A percentile compares a stretch with the other conserved stretches of the same genome.
phyloP scores from a whole-genome alignment of 805 yeast species.

The Yamadazyma phyllophila region DNA sequence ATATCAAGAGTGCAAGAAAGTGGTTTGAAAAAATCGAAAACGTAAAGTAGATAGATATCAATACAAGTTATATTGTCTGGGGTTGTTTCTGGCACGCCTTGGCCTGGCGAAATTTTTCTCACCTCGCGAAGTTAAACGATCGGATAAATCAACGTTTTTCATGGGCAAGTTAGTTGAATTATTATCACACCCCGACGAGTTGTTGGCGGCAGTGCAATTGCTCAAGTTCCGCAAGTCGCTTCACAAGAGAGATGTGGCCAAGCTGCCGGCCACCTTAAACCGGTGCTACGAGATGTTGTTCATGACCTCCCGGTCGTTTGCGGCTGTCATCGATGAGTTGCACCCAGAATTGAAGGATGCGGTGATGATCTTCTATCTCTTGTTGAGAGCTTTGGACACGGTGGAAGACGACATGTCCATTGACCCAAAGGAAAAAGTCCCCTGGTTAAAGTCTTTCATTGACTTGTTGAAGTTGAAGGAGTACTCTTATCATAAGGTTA shows the following conservation, averaged over 20 bases:
- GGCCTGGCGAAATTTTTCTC: background rate
- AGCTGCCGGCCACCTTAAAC: constrained; percentile 30
- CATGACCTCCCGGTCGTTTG: constrained; percentile 84
- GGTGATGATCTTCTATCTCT: constrained; percentile 78
- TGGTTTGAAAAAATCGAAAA: constrained; percentile 50
- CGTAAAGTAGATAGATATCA: constrained; percentile 10
- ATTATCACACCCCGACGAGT: constrained; percentile 67
- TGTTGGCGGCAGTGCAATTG: constrained; percentile 64
- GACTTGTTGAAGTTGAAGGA: constrained; percentile 58
- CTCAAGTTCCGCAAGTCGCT: constrained; percentile 50
- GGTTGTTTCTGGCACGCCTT: no score
- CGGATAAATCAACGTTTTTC: background rate
- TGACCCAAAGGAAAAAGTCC: constrained; percentile 66
- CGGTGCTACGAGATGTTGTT: constrained; percentile 68
- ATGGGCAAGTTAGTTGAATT: constrained; percentile 66
- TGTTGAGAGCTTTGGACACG: constrained; percentile 90
- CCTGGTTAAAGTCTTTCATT: constrained; percentile 67
- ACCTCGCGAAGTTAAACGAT: background rate
- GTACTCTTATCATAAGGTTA: constrained; percentile 80
- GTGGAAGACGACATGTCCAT: constrained; percentile 95
- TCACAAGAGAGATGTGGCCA: constrained; percentile 46
- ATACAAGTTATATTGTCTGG: no score
- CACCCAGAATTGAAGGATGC: constrained; percentile 85
- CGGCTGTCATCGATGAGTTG: constrained; percentile 88
- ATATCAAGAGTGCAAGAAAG: constrained; percentile 54